These are phyloP conservation scores for Xylariales sp. DNA, from an alignment of 2,329 filamentous ascomycete genomes.

Conservation along the genomic window DNA sequence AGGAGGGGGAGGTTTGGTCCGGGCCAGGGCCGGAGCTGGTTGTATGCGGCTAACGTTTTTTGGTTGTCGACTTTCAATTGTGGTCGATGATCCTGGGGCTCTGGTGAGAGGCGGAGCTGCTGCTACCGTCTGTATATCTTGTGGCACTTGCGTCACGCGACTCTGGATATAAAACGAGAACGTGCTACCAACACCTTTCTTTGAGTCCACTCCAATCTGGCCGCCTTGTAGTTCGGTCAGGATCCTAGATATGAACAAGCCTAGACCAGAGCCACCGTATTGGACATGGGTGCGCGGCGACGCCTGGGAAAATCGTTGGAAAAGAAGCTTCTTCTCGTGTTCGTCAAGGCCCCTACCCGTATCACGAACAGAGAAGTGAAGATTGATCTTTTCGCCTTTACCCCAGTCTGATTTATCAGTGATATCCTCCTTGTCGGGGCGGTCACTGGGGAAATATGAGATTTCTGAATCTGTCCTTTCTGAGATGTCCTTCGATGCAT, in stretches of 20 bases:
- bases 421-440: slow-evolving; percentile 37
- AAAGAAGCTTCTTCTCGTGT: slow-evolving; percentile 62
- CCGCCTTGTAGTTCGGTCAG: slow-evolving; percentile 74
- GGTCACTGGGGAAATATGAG: slow-evolving; percentile 43
- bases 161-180: slow-evolving; percentile 75
- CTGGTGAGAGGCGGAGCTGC: slow-evolving; percentile 22
- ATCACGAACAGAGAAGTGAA: slow-evolving; percentile 68
- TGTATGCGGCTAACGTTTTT: not conserved
- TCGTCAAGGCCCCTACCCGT: slow-evolving; percentile 63
- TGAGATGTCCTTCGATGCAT: slow-evolving; percentile 52
- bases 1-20: slow-evolving; percentile 19
- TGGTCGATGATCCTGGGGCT: slow-evolving; percentile 29
- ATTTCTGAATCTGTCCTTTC: slow-evolving; percentile 35
- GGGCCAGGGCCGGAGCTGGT: not conserved
- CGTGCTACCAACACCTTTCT: slow-evolving; percentile 63
- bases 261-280: slow-evolving; percentile 66
- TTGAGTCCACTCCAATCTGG: slow-evolving; percentile 67
- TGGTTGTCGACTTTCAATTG: slow-evolving; percentile 24
- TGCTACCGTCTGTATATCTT: slow-evolving; percentile 32
- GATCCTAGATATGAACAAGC: slow-evolving; percentile 72
- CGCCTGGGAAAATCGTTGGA: slow-evolving; percentile 65
- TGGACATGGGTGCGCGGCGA: slow-evolving; percentile 66
- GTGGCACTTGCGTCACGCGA: slow-evolving; percentile 45
- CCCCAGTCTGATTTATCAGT: slow-evolving; percentile 64
- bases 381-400: slow-evolving; percentile 62